phyloP scores from a whole-genome alignment of 441 rosid species.

The Rhodomyrtus psidioides region DNA sequence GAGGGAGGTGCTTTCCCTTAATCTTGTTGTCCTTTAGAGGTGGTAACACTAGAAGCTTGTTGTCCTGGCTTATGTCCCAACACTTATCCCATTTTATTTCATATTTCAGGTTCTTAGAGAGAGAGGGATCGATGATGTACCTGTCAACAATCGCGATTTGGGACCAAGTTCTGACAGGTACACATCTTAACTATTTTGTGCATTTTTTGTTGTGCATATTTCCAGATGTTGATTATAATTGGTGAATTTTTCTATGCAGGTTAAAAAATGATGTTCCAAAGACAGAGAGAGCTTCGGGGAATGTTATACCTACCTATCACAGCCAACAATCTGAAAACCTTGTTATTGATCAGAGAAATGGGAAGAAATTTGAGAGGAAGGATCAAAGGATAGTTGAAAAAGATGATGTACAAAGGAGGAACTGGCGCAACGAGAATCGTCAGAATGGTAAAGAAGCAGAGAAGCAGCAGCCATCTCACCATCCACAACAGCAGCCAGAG shows the following conservation, averaged over 20 bases:
- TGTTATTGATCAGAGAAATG: constrained; percentile 36
- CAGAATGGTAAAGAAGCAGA: constrained; percentile 38
- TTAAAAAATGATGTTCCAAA: constrained; percentile 22
- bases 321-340: constrained; percentile 31
- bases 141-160: constrained; percentile 23
- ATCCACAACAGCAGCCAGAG: constrained; percentile 34
- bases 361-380: constrained; percentile 43
- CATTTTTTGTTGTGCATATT: neutral
- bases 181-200: neutral
- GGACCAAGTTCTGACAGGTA: constrained; percentile 50
- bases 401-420: constrained; percentile 46
- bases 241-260: constrained; percentile 25
- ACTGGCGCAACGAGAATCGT: constrained; percentile 52
- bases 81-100: neutral
- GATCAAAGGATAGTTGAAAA: constrained; percentile 38
- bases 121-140: constrained; percentile 45
- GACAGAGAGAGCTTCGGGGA: constrained; percentile 41
- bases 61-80: neutral
- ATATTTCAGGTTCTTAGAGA: constrained; percentile 62
- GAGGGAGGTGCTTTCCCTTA: neutral
- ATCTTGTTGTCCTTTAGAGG: neutral
- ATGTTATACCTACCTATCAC: constrained; percentile 15
- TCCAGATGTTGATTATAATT: neutral
- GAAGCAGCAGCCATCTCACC: constrained; percentile 19
- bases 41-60: neutral